A percentile compares a stretch with the other conserved stretches of the same genome.
Evolutionary conservation across 345 rosid genomes (phyloP).

Genomic region (Excoecaria cochinchinensis): DNA sequence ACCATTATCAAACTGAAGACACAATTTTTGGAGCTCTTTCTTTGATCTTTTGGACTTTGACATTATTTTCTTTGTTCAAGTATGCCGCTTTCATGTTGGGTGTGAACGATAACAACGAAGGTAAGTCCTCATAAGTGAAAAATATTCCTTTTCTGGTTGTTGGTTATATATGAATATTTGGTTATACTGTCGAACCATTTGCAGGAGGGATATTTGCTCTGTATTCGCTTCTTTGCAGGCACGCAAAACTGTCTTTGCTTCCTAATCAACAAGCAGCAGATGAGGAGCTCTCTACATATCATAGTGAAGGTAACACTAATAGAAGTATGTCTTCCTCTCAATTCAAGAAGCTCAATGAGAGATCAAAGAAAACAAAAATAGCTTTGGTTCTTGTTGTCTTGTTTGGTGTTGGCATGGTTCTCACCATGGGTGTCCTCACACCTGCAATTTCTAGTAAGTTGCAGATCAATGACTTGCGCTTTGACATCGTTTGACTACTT

Average conservation of each 20-base stretch:
- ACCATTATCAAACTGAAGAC: conserved; percentile 60
- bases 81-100: conserved; percentile 58
- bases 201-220: conserved; percentile 87
- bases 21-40: conserved; percentile 75
- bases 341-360: conserved; percentile 55
- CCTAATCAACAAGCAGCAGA: conserved; percentile 92
- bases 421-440: conserved; percentile 66
- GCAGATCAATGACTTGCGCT: conserved; percentile 3
- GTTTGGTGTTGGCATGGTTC: conserved; percentile 63
- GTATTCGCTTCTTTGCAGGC: conserved; percentile 82
- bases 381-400: conserved; percentile 69
- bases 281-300: conserved; percentile 84
- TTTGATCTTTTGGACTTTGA: conserved; percentile 83
- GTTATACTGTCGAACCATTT: conserved; percentile 25
- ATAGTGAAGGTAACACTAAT: conserved; percentile 41
- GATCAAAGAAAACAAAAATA: conserved; percentile 60
- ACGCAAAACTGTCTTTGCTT: conserved; percentile 75
- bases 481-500: background rate
- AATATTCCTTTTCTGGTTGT: conserved; percentile 1
- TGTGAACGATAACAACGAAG: conserved; percentile 86
- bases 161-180: conserved; percentile 5
- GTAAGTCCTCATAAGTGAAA: conserved; percentile 36
- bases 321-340: conserved; percentile 46
- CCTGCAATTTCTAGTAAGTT: conserved; percentile 81
- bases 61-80: conserved; percentile 72